Conservation (phyloP, 345 rosid species). For the Limnanthes douglasii region DNA sequence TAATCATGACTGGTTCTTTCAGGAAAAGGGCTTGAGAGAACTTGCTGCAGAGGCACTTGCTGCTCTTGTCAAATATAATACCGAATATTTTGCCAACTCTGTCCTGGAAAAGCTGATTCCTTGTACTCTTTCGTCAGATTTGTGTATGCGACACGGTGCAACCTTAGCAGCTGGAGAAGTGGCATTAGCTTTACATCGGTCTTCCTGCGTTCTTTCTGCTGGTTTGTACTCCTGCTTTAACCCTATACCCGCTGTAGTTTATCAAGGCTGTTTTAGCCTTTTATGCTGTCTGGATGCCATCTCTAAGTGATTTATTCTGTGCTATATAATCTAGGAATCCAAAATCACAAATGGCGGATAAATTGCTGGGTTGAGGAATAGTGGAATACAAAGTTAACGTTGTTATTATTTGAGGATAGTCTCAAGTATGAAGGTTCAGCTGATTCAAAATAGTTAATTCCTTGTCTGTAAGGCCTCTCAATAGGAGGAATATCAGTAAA, state of each 20-base stretch:
- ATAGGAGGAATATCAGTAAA: no score
- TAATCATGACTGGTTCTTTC: slow-evolving; percentile 10
- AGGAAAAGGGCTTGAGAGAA: slow-evolving; percentile 94
- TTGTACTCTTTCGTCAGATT: slow-evolving; percentile 75
- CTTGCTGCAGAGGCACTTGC: slow-evolving; percentile 79
- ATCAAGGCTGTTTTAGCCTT: background rate
- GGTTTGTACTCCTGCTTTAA: slow-evolving; percentile 36
- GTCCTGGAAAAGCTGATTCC: slow-evolving; percentile 66
- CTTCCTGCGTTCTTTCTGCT: slow-evolving; percentile 32
- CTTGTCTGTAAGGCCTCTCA: no score
- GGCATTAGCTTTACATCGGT: slow-evolving; percentile 55
- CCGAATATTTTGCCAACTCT: slow-evolving; percentile 44
- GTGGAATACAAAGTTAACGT: no score
- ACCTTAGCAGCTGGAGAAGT: slow-evolving; percentile 82
- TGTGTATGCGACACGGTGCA: slow-evolving; percentile 91
- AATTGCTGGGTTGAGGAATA: no score
- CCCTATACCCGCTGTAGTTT: no score
- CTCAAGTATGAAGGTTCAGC: no score
- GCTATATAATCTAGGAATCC: no score
- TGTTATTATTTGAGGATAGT: no score
- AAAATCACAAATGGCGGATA: no score
- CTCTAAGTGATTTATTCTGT: no score
- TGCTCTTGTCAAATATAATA: slow-evolving; percentile 78
- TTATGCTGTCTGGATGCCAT: no score
- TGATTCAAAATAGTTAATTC: no score